Evolutionary conservation across 2,329 filamentous ascomycete genomes (phyloP).

Genomic region (Byssothecium circinans): DNA sequence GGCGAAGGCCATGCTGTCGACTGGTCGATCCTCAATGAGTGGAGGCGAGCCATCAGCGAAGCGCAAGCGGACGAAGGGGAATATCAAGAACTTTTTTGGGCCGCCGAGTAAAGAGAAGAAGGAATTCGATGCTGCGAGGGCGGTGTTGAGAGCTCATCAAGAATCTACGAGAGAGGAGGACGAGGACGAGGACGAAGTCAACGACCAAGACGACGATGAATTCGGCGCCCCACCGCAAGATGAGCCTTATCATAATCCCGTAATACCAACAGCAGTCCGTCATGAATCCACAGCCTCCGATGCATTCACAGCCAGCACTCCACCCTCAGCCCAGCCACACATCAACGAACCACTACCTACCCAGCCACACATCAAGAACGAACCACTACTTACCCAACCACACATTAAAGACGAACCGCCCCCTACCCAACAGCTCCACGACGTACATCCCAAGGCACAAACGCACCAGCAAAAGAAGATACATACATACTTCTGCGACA

Average conservation of each 20-base stretch:
- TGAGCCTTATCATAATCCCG: conserved; percentile 16
- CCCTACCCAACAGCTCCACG: not conserved
- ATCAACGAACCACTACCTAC: conserved; percentile 4
- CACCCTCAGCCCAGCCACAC: conserved; percentile 38
- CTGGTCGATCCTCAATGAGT: conserved; percentile 10
- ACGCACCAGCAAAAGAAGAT: conserved; percentile 24
- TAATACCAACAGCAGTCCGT: conserved; percentile 13
- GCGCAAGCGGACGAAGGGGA: conserved; percentile 35
- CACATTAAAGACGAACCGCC: not conserved
- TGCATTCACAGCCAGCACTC: conserved; percentile 19
- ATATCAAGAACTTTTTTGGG: conserved; percentile 43
- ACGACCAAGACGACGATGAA: conserved; percentile 23
- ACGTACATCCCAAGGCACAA: conserved; percentile 2
- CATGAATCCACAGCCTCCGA: conserved; percentile 14
- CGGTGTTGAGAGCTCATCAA: conserved; percentile 30
- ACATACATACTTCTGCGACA: conserved; percentile 58
- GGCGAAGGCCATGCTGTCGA: conserved; percentile 51
- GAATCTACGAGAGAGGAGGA: conserved; percentile 30
- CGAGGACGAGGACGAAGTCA: conserved; percentile 22
- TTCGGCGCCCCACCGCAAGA: conserved; percentile 11
- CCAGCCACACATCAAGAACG: no score
- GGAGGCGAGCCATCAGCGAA: conserved; percentile 32
- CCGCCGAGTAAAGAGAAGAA: conserved; percentile 32
- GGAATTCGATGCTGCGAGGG: conserved; percentile 38
- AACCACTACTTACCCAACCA: not conserved